phyloP scores from a whole-genome alignment of 2,329 filamentous ascomycete species.

The Fusarium bactridioides region DNA sequence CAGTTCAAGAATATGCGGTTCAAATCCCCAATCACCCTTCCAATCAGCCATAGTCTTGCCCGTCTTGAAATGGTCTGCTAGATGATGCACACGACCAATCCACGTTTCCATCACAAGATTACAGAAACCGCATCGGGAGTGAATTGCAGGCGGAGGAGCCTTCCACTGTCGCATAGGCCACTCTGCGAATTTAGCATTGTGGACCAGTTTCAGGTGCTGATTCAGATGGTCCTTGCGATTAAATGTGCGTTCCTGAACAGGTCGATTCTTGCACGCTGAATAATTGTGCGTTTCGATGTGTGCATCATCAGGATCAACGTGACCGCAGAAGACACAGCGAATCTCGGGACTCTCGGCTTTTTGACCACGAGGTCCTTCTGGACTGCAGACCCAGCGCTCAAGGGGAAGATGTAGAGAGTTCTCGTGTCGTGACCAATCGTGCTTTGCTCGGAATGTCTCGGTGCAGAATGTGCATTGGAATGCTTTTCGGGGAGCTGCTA shows the following conservation, averaged over 20 bases:
- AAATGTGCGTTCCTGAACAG: conserved; percentile 53
- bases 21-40: conserved; percentile 54
- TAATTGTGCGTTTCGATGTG: conserved; percentile 50
- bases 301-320: conserved; percentile 41
- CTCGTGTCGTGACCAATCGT: conserved; percentile 60
- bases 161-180: conserved; percentile 48
- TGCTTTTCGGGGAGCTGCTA: conserved; percentile 23
- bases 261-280: conserved; percentile 59
- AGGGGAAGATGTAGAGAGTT: conserved; percentile 55
- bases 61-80: conserved; percentile 52
- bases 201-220: conserved; percentile 52
- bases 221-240: conserved; percentile 54
- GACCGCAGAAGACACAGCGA: conserved; percentile 51
- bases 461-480: conserved; percentile 58
- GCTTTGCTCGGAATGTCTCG: conserved; percentile 54
- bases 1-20: conserved; percentile 47
- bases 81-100: conserved; percentile 47
- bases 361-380: conserved; percentile 46
- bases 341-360: conserved; percentile 42
- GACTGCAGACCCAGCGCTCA: conserved; percentile 55
- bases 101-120: conserved; percentile 48
- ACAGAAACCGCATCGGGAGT: conserved; percentile 53
- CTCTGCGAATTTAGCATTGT: conserved; percentile 49
- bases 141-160: conserved; percentile 46
- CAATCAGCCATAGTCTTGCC: conserved; percentile 53